Evolutionary conservation across 345 rosid species (phyloP), one percentile per base, ranked within the genome.

Genomic region (Melaleuca alternifolia): DNA sequence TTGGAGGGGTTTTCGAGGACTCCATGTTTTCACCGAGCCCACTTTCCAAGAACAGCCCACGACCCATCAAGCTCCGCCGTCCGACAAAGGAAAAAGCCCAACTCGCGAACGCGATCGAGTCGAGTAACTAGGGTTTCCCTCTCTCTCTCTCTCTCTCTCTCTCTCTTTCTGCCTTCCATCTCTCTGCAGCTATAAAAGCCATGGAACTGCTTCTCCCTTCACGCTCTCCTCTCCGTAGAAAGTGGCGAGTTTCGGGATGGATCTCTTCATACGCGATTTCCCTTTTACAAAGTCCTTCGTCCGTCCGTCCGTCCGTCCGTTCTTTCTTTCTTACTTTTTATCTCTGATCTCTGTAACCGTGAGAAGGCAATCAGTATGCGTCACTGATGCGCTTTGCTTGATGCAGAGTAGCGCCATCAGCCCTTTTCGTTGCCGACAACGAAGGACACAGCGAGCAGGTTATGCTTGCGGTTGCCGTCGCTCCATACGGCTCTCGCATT

Each of bases 371-470:
- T 46, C 26, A 62, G 52, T 24, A 85, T 75, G 83, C 91, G 93
- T 91, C 91, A 79, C 91, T 89, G 93, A 86, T 86, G 88, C 84
- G 91, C 91, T 84, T 33, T 59, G 57, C 71, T 3, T 12, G 18
- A 23, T 30, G 15, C 79, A 13, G 51, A 26, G 84, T 91, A 88
- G 91, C 91, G 89, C 88, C 88, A 89, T 86, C 93, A 85, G 93
- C 89, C 91, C 91, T 91, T 91, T 91, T 90, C 89, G 91, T 91
- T 91, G 93, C 93, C 93, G 37, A 91, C 46, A 91, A 54, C 48
- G 8, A 23, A 5, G 28, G 26, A 7, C 21, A 6, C 6, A 16
- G 30, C 82, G 93, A 91, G 91, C 75, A 79, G 83, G 20, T 11
- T 77, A 89, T 90, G 90, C 90, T 89, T 91, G 91, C 90, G 52